phyloP scores from a whole-genome alignment of 2,329 filamentous ascomycete species.

The Fusarium euwallaceae region DNA sequence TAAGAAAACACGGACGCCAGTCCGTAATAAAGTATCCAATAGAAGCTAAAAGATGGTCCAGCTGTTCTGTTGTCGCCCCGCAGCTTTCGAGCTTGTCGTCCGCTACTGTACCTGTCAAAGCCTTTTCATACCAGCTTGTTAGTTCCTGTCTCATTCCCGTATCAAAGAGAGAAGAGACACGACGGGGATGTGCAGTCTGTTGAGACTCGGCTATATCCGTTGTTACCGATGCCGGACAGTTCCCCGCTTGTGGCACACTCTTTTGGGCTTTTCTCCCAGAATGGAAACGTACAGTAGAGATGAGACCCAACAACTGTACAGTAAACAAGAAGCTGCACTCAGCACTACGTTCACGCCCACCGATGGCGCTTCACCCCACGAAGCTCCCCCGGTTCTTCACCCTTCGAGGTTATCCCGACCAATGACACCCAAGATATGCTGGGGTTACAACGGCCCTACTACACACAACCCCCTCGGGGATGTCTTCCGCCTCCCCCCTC shows the following conservation, averaged over 20 bases:
- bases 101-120: background rate
- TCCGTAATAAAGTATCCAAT: background rate
- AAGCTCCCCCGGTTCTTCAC: background rate
- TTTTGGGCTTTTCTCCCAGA: background rate
- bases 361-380: background rate
- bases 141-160: background rate
- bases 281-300: background rate
- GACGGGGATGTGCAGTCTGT: background rate
- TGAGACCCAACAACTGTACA: background rate
- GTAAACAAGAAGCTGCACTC: background rate
- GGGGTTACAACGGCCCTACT: background rate
- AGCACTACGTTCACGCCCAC: background rate
- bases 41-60: background rate
- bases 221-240: background rate
- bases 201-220: background rate
- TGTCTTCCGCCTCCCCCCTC: background rate
- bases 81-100: background rate
- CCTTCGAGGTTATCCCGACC: background rate
- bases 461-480: background rate
- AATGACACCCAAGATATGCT: background rate
- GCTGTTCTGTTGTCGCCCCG: background rate
- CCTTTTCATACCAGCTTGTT: background rate
- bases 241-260: background rate
- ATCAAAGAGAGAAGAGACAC: background rate
- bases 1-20: background rate